phyloP scores from a whole-genome alignment of 164 flowering plant genomes.

The Macadamia integrifolia region DNA sequence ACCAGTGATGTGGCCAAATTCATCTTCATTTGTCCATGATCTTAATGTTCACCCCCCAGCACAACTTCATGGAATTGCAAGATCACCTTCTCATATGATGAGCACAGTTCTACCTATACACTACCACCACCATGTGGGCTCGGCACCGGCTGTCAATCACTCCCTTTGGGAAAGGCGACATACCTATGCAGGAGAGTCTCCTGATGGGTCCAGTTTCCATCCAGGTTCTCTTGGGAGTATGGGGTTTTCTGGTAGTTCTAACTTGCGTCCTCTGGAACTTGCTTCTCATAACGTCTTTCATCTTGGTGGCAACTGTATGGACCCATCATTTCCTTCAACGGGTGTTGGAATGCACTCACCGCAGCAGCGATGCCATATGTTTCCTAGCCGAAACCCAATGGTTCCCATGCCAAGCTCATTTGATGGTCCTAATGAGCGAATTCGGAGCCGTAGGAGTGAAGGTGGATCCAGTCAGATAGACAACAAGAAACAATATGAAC shows the following conservation, averaged over 20 bases:
- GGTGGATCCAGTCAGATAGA: constrained; percentile 41
- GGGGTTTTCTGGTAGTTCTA: constrained; percentile 44
- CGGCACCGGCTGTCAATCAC: constrained; percentile 73
- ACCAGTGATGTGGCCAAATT: constrained; percentile 63
- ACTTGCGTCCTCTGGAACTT: constrained; percentile 64
- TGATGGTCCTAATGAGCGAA: constrained; percentile 62
- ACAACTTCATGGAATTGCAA: constrained; percentile 37
- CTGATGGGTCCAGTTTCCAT: constrained; percentile 58
- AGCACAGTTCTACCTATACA: constrained; percentile 41
- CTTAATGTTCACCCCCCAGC: constrained; percentile 34
- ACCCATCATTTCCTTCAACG: constrained; percentile 42
- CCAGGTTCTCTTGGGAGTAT: constrained; percentile 69
- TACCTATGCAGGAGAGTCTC: constrained; percentile 55
- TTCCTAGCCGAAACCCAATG: constrained; percentile 70
- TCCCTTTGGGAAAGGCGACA: constrained; percentile 71
- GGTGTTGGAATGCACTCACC: constrained; percentile 52
- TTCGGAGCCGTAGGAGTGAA: constrained; percentile 50
- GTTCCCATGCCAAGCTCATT: constrained; percentile 46
- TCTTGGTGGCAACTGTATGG: constrained; percentile 53
- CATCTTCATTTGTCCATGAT: constrained; percentile 65
- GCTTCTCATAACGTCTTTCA: constrained; percentile 56
- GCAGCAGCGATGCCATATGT: constrained; percentile 60
- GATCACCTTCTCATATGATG: constrained; percentile 46
- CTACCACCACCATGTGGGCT: constrained; percentile 70
- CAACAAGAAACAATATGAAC: constrained; percentile 76